A percentile compares a stretch with the other conserved stretches of the same genome.
Evolutionary conservation across 73 alveolate species (phyloP).

Genomic region (Blepharisma japonicum): DNA sequence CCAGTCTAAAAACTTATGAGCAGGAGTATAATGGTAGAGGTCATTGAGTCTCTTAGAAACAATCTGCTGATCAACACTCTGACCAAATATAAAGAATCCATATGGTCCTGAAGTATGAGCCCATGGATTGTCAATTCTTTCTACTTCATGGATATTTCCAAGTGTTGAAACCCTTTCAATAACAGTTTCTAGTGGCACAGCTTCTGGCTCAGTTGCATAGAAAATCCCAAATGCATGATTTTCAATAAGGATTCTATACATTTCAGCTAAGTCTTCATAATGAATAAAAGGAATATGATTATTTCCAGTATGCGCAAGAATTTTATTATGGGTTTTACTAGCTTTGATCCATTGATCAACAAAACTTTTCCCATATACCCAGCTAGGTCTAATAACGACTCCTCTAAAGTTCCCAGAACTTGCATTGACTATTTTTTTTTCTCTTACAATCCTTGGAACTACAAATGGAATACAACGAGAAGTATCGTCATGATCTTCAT

Average conservation of each 20-base stretch:
- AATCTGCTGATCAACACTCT: no score
- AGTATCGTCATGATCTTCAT: background rate
- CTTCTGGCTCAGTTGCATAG: background rate
- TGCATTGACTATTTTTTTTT: background rate
- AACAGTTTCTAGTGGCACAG: background rate
- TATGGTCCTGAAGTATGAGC: background rate
- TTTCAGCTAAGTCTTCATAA: background rate
- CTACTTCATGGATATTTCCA: background rate
- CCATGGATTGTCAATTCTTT: background rate
- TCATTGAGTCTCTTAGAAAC: no score
- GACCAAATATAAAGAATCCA: no score
- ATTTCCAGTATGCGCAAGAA: background rate
- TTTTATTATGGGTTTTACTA: background rate
- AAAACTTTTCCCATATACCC: background rate
- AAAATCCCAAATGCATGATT: background rate
- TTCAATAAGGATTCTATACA: background rate
- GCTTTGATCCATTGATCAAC: background rate
- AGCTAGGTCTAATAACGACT: background rate
- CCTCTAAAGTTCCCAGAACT: background rate
- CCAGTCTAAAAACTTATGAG: no score
- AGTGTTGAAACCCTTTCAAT: background rate
- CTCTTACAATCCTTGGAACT: background rate
- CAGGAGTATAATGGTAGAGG: no score
- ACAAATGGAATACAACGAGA: background rate
- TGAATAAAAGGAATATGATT: background rate